These are phyloP conservation scores for Dorcoceras hygrometricum DNA, from an alignment of 257 asterid species.

Conservation along the genomic window DNA sequence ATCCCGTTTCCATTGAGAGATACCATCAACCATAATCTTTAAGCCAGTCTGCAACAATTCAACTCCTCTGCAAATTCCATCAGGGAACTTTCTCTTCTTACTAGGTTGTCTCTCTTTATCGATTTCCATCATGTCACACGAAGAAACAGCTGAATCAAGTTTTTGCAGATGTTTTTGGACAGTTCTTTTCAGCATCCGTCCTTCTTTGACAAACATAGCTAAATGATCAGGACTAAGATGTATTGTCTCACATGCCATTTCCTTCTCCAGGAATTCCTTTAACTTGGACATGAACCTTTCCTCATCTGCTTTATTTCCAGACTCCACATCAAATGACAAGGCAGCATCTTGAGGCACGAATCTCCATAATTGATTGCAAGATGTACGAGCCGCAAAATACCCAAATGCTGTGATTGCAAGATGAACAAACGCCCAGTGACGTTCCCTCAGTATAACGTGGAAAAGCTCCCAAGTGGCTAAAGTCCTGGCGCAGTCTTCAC, in stretches of 20 bases:
- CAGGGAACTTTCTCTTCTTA: slow-evolving; percentile 81
- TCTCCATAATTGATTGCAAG: slow-evolving; percentile 81
- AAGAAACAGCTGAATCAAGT: slow-evolving; percentile 22
- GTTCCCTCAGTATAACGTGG: slow-evolving; percentile 72
- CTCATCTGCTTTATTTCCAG: slow-evolving; percentile 63
- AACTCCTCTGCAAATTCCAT: slow-evolving; percentile 70
- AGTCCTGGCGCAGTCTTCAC: slow-evolving; percentile 50
- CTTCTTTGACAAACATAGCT: slow-evolving; percentile 53
- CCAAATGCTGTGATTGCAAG: slow-evolving; percentile 72
- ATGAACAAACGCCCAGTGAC: slow-evolving; percentile 91
- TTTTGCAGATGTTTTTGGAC: slow-evolving; percentile 21
- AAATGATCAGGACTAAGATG: slow-evolving; percentile 40
- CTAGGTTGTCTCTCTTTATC: slow-evolving; percentile 47
- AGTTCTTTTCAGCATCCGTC: slow-evolving; percentile 43
- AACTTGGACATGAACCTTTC: slow-evolving; percentile 84
- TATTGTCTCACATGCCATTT: slow-evolving; percentile 37
- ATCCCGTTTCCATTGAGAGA: slow-evolving; percentile 63
- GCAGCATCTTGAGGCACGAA: slow-evolving; percentile 91
- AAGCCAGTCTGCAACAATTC: slow-evolving; percentile 74
- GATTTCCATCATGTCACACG: slow-evolving; percentile 60
- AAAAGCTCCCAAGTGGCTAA: slow-evolving; percentile 77
- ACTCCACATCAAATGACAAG: slow-evolving; percentile 67
- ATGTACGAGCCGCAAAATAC: slow-evolving; percentile 74
- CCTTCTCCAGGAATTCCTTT: slow-evolving; percentile 81
- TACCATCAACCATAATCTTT: slow-evolving; percentile 73